Evolutionary conservation across 257 asterid species (phyloP).

Genomic region (Leptodermis oblonga): DNA sequence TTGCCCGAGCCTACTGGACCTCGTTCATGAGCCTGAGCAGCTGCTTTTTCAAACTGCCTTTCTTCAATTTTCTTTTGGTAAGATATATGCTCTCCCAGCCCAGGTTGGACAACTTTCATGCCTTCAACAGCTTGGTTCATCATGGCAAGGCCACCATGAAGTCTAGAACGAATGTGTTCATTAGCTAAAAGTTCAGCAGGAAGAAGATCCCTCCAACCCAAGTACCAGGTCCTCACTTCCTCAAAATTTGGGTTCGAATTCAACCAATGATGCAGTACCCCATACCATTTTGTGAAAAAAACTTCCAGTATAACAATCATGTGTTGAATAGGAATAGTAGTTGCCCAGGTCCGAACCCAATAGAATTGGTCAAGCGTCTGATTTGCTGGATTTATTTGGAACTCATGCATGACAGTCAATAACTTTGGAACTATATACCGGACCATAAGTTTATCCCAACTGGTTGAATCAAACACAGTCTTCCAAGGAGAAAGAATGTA

Average conservation of each 20-base stretch:
- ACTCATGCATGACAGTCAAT: slow-evolving; percentile 55
- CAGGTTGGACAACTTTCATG: slow-evolving; percentile 75
- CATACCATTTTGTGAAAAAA: slow-evolving; percentile 86
- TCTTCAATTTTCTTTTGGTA: slow-evolving; percentile 63
- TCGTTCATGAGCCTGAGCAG: slow-evolving; percentile 60
- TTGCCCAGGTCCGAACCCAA: slow-evolving; percentile 68
- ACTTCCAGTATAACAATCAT: slow-evolving; percentile 69
- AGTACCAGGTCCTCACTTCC: slow-evolving; percentile 73
- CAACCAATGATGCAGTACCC: slow-evolving; percentile 80
- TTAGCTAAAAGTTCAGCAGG: slow-evolving; percentile 73
- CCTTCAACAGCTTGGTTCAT: slow-evolving; percentile 87
- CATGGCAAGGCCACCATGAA: slow-evolving; percentile 67
- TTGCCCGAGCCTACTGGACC: slow-evolving; percentile 17
- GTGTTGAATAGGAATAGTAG: slow-evolving; percentile 67
- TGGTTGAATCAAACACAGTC: slow-evolving; percentile 71
- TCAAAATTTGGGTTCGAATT: slow-evolving; percentile 65
- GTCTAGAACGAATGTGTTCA: slow-evolving; percentile 59
- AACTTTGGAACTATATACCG: slow-evolving; percentile 61
- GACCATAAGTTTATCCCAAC: slow-evolving; percentile 88
- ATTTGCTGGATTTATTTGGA: slow-evolving; percentile 65
- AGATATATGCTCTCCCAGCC: slow-evolving; percentile 65
- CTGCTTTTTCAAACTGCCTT: slow-evolving; percentile 79
- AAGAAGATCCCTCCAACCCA: slow-evolving; percentile 79
- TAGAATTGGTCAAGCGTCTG: slow-evolving; percentile 64
- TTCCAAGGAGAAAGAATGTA: slow-evolving; percentile 81